Percentiles rank a stretch among this genome's conserved stretches.
Evolutionary conservation across 2,329 filamentous ascomycete species (phyloP).

Genomic region (Xylaria sp.): DNA sequence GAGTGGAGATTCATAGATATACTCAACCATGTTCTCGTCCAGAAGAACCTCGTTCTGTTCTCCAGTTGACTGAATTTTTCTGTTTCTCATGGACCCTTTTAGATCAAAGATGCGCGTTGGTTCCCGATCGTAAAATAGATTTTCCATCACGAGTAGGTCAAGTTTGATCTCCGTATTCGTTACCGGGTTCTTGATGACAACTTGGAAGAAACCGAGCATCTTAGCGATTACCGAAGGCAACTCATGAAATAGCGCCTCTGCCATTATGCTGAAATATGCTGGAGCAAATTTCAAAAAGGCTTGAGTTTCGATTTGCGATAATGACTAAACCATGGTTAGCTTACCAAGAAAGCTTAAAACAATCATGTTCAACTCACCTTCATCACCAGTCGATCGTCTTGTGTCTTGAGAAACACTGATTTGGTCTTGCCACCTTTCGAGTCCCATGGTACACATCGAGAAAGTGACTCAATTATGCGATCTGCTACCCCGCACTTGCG

Average conservation of each 20-base stretch:
- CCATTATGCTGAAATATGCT: constrained; percentile 97
- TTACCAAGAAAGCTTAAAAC: constrained; percentile 54
- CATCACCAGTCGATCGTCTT: constrained; percentile 92
- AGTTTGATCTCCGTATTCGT: constrained; percentile 95
- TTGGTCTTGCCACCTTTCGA: constrained; percentile 98
- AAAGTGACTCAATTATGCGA: constrained; percentile 93
- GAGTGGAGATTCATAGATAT: constrained; percentile 95
- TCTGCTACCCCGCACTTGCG: constrained; percentile 93
- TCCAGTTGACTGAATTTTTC: constrained; percentile 94
- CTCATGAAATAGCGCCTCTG: constrained; percentile 93
- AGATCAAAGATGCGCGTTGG: constrained; percentile 93
- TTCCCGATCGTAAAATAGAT: constrained; percentile 93
- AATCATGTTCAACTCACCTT: constrained; percentile 61
- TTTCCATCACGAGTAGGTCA: constrained; percentile 95
- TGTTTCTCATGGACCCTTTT: constrained; percentile 98
- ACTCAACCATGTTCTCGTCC: constrained; percentile 99
- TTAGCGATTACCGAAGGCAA: constrained; percentile 97
- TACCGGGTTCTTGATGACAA: constrained; percentile 93
- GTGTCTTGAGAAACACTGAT: constrained; percentile 94
- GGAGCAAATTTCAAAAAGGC: constrained; percentile 96
- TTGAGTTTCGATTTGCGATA: constrained; percentile 90
- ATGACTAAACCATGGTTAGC: constrained; percentile 64
- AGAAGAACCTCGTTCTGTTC: constrained; percentile 96
- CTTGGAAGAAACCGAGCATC: constrained; percentile 98
- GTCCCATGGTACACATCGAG: constrained; percentile 96